Evolutionary conservation across 2,329 filamentous ascomycete genomes (phyloP).

Genomic region (Botrytis medusae): DNA sequence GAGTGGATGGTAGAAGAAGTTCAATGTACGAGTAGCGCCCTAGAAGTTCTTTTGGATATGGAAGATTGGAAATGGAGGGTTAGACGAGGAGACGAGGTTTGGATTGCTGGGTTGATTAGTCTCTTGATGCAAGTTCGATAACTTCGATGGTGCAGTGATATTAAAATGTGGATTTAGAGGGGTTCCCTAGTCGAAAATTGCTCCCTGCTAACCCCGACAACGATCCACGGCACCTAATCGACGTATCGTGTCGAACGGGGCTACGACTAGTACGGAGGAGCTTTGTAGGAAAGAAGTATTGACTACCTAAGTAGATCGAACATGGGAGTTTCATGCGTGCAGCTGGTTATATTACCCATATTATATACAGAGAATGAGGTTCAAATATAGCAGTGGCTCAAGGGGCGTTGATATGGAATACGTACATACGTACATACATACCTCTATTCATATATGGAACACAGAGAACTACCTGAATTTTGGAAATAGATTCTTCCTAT

Average conservation of each 20-base stretch:
- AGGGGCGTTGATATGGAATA: not conserved
- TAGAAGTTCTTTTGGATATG: slow-evolving; percentile 17
- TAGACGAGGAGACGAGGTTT: slow-evolving; percentile 9
- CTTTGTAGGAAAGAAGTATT: slow-evolving; percentile 7
- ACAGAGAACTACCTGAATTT: not conserved
- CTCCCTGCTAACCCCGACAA: not conserved
- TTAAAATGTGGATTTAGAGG: slow-evolving; percentile 13
- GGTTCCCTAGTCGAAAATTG: slow-evolving; percentile 1
- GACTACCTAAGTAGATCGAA: slow-evolving; percentile 1
- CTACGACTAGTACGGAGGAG: slow-evolving; percentile 5
- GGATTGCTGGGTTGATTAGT: not conserved
- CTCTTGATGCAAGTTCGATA: not conserved
- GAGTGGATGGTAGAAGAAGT: slow-evolving; percentile 6
- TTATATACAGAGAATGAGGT: not conserved
- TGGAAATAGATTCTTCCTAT: not conserved
- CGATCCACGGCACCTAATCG: slow-evolving; percentile 15
- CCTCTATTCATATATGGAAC: not conserved
- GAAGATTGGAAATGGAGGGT: slow-evolving; percentile 10
- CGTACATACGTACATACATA: not conserved
- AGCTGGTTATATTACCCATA: not conserved
- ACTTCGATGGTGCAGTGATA: slow-evolving; percentile 13
- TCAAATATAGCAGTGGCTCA: slow-evolving; percentile 7
- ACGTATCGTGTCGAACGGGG: slow-evolving; percentile 8
- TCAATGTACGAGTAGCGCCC: slow-evolving; percentile 6
- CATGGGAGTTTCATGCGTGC: slow-evolving; percentile 13